Evolutionary conservation across 257 asterid species (phyloP), one percentile per base, ranked within the genome.

Genomic region (Solanum stenotomum): DNA sequence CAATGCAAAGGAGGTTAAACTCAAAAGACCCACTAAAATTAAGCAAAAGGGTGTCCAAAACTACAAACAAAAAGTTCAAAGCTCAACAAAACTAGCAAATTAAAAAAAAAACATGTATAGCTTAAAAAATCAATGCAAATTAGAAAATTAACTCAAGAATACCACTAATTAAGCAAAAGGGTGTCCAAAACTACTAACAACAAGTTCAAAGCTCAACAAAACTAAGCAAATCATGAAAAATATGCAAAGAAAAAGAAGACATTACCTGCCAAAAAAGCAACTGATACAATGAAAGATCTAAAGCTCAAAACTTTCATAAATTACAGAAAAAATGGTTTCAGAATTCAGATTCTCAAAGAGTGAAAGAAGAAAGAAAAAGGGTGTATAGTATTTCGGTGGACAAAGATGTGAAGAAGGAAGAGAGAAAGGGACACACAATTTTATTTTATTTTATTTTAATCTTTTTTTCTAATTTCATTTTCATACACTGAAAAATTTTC

Each of bases 221-320:
- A 46, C 68, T 25, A 46, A 23, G 3, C 29, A 37, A 59, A 87
- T 65, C 67, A 63, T 65, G 70, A 87, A 67, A 75, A 68, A 31
- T 27, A 35, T 22, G 34, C 8, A 29, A 25, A 76, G 4, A 74
- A 1, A 81, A 38, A 84, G 27, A 89, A 75, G 86, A 85, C 85
- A 85, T 72, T 84, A 42, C 90, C 89, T 59, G 89, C 63, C 65
- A 77, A 86, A 75, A 71, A 85, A 61, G 44, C 33, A 88, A 38
- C 35, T 79, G 90, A 89, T 89, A 91, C 90, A 90, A 87, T 84
- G 46, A 90, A 90, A 89, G 95, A 94, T 95, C 94, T 88, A 87
- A 23, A 67, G 87, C 40, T 18, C 81, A 29, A 31, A 75, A 22
- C 35, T 90, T 29, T 61, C 40, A 74, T 88, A 85, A 37, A 88